Conservation (phyloP, 2,329 filamentous ascomycete genomes). For the Hymenoscyphus infarciens region DNA sequence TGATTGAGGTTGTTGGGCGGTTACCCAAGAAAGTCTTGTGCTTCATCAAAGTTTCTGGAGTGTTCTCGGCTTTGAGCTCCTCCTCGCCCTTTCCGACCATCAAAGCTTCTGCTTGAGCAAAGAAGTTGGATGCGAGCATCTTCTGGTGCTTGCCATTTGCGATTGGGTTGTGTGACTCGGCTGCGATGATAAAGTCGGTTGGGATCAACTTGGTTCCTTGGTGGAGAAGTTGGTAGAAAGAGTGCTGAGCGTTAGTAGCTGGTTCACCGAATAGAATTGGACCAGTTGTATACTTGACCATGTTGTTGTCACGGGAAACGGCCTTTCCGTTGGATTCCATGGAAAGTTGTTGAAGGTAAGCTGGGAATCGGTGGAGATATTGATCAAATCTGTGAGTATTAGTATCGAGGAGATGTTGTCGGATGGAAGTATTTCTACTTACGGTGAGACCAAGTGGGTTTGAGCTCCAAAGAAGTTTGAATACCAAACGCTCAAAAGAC, state of each 20-base stretch:
- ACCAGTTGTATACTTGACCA: constrained; percentile 96
- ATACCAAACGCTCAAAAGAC: constrained; percentile 96
- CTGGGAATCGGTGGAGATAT: constrained; percentile 97
- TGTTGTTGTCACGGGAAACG: constrained; percentile 80
- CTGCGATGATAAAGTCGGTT: constrained; percentile 94
- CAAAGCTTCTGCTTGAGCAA: constrained; percentile 81
- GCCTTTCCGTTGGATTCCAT: constrained; percentile 99
- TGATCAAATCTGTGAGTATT: constrained; percentile 85
- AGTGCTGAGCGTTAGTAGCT: constrained; percentile 98
- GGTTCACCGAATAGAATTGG: constrained; percentile 96
- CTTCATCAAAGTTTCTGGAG: constrained; percentile 72
- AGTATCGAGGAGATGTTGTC: constrained; percentile 10
- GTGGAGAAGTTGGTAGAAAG: constrained; percentile 99
- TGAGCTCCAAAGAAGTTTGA: constrained; percentile 98
- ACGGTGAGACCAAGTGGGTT: constrained; percentile 94
- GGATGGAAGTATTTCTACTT: constrained; percentile 40
- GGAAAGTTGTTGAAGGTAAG: constrained; percentile 96
- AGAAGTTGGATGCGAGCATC: constrained; percentile 91
- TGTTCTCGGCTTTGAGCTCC: constrained; percentile 72
- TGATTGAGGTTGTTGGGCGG: constrained; percentile 91
- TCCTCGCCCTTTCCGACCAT: constrained; percentile 89
- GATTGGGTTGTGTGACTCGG: constrained; percentile 94
- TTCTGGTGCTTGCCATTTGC: constrained; percentile 92
- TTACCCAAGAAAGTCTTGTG: constrained; percentile 99
- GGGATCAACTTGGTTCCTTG: constrained; percentile 99